Conservation (phyloP, 108 stramenopile species). For the Pseudonitzschia multiseries region DNA sequence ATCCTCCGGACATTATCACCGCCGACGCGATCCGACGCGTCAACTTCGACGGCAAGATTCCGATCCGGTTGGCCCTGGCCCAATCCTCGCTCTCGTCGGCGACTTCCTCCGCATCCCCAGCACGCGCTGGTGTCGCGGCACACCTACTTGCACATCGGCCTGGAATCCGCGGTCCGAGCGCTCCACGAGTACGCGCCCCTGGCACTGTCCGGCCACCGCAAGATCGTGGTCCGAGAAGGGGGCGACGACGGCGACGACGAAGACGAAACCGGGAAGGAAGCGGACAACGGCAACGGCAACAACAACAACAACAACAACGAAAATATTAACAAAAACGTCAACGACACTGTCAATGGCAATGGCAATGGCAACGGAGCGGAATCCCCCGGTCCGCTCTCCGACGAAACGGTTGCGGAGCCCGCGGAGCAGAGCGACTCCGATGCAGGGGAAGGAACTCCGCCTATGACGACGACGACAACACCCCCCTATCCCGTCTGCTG, state of each 20-base stretch:
- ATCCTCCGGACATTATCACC: background rate
- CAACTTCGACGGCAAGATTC: slow-evolving; percentile 74
- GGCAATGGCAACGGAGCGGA: too few relatives aligned
- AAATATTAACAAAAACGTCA: too few relatives aligned
- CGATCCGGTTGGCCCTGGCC: slow-evolving; percentile 60
- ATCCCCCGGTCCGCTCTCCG: too few relatives aligned
- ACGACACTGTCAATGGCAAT: too few relatives aligned
- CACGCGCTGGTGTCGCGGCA: slow-evolving; percentile 67
- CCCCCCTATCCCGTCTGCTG: slow-evolving; percentile 66
- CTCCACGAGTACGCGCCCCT: slow-evolving; percentile 67
- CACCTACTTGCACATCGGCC: slow-evolving; percentile 69
- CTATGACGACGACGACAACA: too few relatives aligned
- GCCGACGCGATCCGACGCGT: slow-evolving; percentile 18
- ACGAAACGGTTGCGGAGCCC: too few relatives aligned
- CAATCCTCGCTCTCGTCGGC: slow-evolving; percentile 62
- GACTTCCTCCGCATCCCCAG: slow-evolving; percentile 51
- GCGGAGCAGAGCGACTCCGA: too few relatives aligned
- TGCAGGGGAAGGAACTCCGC: too few relatives aligned
- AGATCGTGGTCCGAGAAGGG: background rate
- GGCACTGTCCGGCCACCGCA: slow-evolving; percentile 33
- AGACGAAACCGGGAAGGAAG: background rate
- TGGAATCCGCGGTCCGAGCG: slow-evolving; percentile 53
- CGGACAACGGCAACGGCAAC: background rate
- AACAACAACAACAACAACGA: background rate
- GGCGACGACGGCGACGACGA: too few relatives aligned